A percentile compares a stretch with the other conserved stretches of the same genome.
These are phyloP conservation scores for Colletotrichum sp. DNA, from an alignment of 2,329 filamentous ascomycete genomes.

Conservation along the genomic window DNA sequence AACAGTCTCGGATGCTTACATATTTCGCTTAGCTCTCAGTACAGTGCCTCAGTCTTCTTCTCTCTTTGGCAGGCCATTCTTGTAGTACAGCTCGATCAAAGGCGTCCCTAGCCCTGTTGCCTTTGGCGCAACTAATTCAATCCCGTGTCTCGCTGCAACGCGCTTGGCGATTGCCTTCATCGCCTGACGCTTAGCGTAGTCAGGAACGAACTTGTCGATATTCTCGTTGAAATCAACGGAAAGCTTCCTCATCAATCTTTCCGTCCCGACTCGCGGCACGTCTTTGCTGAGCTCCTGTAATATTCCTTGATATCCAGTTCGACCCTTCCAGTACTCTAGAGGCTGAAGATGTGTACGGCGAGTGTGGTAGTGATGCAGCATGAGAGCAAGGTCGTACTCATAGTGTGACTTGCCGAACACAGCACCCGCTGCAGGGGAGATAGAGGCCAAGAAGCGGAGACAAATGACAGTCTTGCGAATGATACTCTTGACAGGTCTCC, in stretches of 20 bases:
- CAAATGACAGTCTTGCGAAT: no score
- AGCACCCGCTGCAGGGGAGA: no score
- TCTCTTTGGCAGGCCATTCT: neutral
- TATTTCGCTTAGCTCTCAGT: no score
- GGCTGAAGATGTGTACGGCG: rapidly evolving
- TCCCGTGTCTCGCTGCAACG: rapidly evolving
- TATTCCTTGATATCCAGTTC: neutral
- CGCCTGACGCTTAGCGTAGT: rapidly evolving
- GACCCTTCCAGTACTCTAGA: neutral
- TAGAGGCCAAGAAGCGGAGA: no score
- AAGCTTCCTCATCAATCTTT: neutral
- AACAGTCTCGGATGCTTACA: no score
- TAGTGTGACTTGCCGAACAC: no score
- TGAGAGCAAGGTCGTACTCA: neutral
- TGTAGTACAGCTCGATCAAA: neutral
- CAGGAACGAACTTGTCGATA: neutral
- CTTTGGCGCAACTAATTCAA: neutral
- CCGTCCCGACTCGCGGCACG: rapidly evolving
- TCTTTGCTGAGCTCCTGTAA: neutral
- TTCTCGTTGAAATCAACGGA: neutral
- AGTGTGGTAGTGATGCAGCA: neutral
- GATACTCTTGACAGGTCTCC: no score
- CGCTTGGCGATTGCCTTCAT: neutral
- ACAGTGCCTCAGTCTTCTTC: no score
- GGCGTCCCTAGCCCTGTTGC: neutral